Evolutionary conservation across 2,329 filamentous ascomycete genomes (phyloP).

Genomic region (Botrytis fabae): DNA sequence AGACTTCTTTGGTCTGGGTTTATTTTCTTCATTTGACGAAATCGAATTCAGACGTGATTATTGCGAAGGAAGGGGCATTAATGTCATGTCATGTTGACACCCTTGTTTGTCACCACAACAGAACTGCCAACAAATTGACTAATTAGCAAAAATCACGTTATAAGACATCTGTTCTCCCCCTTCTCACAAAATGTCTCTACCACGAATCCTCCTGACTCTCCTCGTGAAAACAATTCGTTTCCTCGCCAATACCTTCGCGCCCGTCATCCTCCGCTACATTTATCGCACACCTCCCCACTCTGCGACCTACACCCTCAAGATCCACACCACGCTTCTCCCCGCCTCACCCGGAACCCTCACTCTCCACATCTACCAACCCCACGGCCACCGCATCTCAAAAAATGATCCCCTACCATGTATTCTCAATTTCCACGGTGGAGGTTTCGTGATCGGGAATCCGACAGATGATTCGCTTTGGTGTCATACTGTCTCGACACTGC

Average conservation of each 20-base stretch:
- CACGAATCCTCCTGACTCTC: constrained; percentile 16
- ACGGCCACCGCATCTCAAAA: background rate
- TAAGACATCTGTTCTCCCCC: background rate
- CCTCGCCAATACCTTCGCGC: constrained; percentile 12
- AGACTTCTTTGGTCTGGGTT: background rate
- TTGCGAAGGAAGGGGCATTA: background rate
- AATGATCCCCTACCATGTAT: constrained; percentile 34
- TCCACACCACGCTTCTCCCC: background rate
- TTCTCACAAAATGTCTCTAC: constrained; percentile 4
- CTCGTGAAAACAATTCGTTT: constrained; percentile 17
- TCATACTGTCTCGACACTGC: constrained; percentile 42
- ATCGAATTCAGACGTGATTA: background rate
- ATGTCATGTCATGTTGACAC: background rate
- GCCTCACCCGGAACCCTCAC: background rate
- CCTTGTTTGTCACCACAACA: background rate
- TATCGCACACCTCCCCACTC: constrained; percentile 4
- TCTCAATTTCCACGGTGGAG: constrained; percentile 43
- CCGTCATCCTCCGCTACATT: constrained; percentile 11
- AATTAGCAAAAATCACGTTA: background rate
- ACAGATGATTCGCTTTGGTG: constrained; percentile 41
- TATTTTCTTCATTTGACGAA: background rate
- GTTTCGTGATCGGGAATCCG: constrained; percentile 41
- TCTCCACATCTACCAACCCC: constrained; percentile 20
- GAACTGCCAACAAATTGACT: background rate
- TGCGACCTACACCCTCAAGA: background rate